Conservation (phyloP, 345 rosid genomes). For the Eucalyptus pauciflora region DNA sequence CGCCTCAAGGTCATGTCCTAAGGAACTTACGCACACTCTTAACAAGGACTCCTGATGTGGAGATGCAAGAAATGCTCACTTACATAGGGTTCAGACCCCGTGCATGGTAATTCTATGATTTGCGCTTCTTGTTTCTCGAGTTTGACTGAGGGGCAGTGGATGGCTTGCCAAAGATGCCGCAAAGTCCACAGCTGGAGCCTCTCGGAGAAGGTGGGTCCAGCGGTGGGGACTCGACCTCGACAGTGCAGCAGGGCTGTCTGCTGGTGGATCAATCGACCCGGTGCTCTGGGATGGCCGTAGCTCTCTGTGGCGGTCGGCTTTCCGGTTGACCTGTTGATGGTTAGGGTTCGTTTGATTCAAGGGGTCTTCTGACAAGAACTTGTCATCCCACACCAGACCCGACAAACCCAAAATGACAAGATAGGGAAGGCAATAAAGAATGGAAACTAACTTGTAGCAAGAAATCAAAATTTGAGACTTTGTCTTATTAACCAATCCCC, state of each 20-base stretch:
- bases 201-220: slow-evolving; percentile 73
- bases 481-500: not conserved
- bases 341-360: not conserved
- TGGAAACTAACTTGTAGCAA: not conserved
- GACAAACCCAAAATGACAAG: slow-evolving; percentile 11
- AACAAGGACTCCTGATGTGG: not conserved
- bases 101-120: not conserved
- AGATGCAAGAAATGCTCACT: not conserved
- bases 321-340: not conserved
- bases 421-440: not conserved
- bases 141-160: not conserved
- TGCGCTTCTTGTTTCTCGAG: not conserved
- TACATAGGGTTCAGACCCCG: not conserved
- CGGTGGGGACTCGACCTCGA: not conserved
- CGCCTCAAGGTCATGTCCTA: not conserved
- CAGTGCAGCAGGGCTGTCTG: slow-evolving; percentile 13
- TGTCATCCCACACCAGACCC: slow-evolving; percentile 66
- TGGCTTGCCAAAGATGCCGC: slow-evolving; percentile 38
- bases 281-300: not conserved
- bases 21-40: not conserved
- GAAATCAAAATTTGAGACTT: not conserved
- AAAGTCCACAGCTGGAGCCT: slow-evolving; percentile 49
- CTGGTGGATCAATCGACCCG: slow-evolving; percentile 7
- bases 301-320: not conserved
- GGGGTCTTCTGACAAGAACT: slow-evolving; percentile 27